These are phyloP conservation scores for Ciborinia camelliae DNA, from an alignment of 2,329 filamentous ascomycete species.

Conservation along the genomic window DNA sequence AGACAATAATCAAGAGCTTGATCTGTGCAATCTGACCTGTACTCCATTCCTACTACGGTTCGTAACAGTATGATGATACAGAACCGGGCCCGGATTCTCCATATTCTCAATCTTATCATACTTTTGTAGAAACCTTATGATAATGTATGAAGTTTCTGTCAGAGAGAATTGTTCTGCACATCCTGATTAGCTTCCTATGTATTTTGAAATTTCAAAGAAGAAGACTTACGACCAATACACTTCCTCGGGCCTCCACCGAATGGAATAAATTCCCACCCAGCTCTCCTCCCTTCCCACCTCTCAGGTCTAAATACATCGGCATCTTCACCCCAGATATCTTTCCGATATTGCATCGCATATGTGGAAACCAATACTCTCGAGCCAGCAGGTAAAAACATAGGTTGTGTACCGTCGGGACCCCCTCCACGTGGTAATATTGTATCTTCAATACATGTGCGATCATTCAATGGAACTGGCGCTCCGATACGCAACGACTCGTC, in stretches of 20 bases:
- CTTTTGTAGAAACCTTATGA: conserved; percentile 34
- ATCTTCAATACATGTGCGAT: conserved; percentile 46
- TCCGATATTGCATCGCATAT: conserved; percentile 38
- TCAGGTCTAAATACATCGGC: conserved; percentile 35
- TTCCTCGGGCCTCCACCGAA: conserved; percentile 68
- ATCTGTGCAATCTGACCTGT: conserved; percentile 24
- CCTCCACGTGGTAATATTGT: conserved; percentile 39
- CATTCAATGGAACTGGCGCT: conserved; percentile 52
- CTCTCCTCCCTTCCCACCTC: conserved; percentile 47
- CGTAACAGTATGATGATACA: conserved; percentile 11
- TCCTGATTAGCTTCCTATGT: conserved; percentile 12
- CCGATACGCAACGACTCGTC: conserved; percentile 43
- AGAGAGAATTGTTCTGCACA: conserved; percentile 34
- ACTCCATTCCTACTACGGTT: conserved; percentile 26
- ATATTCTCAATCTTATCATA: conserved; percentile 31
- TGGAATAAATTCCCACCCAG: conserved; percentile 69
- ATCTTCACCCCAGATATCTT: conserved; percentile 63
- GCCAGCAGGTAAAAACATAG: conserved; percentile 37
- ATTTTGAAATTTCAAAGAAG: neutral
- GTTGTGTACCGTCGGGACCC: conserved; percentile 35
- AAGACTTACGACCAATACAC: conserved; percentile 57
- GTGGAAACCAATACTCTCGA: conserved; percentile 24
- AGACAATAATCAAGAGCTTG: neutral
- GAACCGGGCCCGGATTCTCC: conserved; percentile 21
- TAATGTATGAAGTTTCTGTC: conserved; percentile 33